phyloP scores from a whole-genome alignment of 2,329 filamentous ascomycete species.

The Neocucurbitaria cava region DNA sequence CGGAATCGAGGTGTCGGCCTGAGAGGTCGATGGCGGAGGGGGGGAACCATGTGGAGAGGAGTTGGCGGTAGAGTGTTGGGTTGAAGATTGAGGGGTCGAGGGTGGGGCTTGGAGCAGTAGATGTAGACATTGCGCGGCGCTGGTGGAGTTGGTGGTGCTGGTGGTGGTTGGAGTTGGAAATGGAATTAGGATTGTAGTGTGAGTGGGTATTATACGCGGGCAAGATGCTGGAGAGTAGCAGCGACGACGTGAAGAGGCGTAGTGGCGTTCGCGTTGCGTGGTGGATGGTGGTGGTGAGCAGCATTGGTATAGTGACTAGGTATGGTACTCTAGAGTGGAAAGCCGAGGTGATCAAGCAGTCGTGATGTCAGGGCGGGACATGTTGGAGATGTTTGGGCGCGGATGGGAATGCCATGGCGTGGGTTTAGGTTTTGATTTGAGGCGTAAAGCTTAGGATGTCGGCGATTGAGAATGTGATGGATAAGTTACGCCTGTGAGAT shows the following conservation, averaged over 20 bases:
- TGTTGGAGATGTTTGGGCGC: too few relatives aligned
- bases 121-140: conserved; percentile 38
- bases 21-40: conserved; percentile 35
- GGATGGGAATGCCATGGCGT: neutral
- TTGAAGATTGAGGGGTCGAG: conserved; percentile 53
- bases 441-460: too few relatives aligned
- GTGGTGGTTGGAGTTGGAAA: too few relatives aligned
- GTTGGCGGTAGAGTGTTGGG: conserved; percentile 42
- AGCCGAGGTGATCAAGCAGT: too few relatives aligned
- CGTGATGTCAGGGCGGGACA: neutral
- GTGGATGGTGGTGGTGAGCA: conserved; percentile 4
- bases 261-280: conserved; percentile 7
- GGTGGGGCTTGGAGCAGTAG: too few relatives aligned
- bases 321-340: too few relatives aligned
- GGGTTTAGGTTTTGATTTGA: neutral
- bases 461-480: neutral
- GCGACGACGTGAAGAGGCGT: conserved; percentile 6
- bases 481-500: neutral
- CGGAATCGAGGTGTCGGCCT: conserved; percentile 30
- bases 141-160: conserved; percentile 1
- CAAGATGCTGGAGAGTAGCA: neutral
- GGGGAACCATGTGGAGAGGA: conserved; percentile 52
- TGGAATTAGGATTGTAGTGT: too few relatives aligned
- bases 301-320: conserved; percentile 11
- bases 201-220: too few relatives aligned